Percentiles rank a stretch among this genome's conserved stretches.
These are phyloP conservation scores for Dictyostelium purpureum DNA, from an alignment of 78 protist species.

Conservation along the genomic window DNA sequence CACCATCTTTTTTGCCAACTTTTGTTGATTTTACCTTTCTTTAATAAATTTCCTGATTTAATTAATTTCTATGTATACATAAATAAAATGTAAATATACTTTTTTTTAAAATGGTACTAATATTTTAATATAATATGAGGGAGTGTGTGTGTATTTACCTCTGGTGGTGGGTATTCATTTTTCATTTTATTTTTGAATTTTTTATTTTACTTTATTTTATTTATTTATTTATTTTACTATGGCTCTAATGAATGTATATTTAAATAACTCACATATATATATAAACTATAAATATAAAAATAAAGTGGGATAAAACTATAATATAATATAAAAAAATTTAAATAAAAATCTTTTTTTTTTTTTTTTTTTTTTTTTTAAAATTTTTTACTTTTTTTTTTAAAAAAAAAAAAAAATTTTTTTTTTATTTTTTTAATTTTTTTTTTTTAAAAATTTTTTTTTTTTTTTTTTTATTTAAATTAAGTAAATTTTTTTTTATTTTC, in stretches of 20 bases:
- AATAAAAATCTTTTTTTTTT: background rate
- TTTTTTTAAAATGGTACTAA: too few species aligned
- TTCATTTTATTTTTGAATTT: background rate
- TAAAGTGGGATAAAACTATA: too few species aligned
- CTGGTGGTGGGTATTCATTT: background rate
- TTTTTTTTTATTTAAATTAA: too few species aligned
- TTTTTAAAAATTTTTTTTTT: too few species aligned
- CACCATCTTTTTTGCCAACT: slow-evolving; percentile 78
- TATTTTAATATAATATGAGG: too few species aligned
- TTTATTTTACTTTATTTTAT: background rate
- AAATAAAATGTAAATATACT: too few species aligned
- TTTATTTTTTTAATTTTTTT: too few species aligned
- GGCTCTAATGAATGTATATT: too few species aligned
- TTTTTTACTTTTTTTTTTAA: background rate
- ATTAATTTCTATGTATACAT: background rate
- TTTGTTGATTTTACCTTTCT: slow-evolving; percentile 55
- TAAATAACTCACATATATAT: background rate
- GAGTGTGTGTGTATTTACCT: background rate
- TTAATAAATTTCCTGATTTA: slow-evolving; percentile 45
- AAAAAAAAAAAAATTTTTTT: background rate
- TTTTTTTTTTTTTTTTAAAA: background rate
- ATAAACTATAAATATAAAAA: background rate
- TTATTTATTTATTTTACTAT: background rate
- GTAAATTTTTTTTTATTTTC: too few species aligned
- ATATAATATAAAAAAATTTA: background rate